Evolutionary conservation across 352 stramenopile genomes (phyloP), one percentile per base, ranked within the genome.

Genomic region (Pythium biforme): DNA sequence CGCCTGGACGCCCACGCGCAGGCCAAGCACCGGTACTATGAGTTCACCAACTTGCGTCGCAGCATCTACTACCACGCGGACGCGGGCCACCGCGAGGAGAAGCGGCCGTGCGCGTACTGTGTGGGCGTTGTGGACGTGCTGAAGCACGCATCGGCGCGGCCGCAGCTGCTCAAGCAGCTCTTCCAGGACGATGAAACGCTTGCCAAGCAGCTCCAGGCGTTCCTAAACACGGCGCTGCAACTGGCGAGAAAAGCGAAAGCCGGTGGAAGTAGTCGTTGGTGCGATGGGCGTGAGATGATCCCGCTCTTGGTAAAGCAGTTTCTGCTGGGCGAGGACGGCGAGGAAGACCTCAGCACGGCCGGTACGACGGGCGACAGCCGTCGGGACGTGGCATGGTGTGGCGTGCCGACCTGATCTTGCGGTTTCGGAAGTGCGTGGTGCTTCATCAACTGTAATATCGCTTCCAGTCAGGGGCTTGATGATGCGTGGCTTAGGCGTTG

Each of bases 221-320:
- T 52, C 19, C 9, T 64, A 3, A 64, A 57, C 29, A 17, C 25
- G 17, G 55, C 31, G 31, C 39, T 64, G 33, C 20, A 56, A 14
- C 25, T 64, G 11, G 34, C 58, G 5, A 19, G 29, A 14, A 40
- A 37, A 14, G 40, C 39, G 1, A 39, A 27, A 14, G 20, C 10
- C 2, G 33, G 48, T n/a, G 33, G 23, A 37, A 8, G 22, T 2
- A 23, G 34, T 2, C 40, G 40, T 8, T 50, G 48, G 46, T 64
- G 58, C 27, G 58, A 64, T 37, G 58, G 58, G 0, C 47, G 39
- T 9, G 58, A 64, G 26, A 58, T 64, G 58, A 39, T 64, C 2
- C 58, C 58, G 2, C 33, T 64, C 7, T 22, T 58, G 26, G 34
- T 64, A 2, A 64, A 64, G 48, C 34, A 64, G 37, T 64, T 64